Conservation (phyloP, 2,329 filamentous ascomycete genomes). For the Diplodia sapinea region DNA sequence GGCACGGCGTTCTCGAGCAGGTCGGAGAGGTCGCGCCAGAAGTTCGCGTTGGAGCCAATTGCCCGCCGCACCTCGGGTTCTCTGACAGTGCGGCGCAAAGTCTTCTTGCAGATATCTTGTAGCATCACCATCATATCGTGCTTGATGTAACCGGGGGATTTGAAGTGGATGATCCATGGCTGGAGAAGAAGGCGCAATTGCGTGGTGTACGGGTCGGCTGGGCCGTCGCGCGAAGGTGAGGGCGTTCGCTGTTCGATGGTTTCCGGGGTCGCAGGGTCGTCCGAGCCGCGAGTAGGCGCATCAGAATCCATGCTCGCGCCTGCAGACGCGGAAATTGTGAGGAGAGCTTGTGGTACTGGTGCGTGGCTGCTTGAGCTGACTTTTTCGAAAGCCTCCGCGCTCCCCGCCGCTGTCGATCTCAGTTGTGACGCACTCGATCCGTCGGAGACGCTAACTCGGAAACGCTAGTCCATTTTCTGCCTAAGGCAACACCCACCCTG, state of each 20-base stretch:
- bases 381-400: constrained; percentile 23
- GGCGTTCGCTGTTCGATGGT: constrained; percentile 6
- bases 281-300: background rate
- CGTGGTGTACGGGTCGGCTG: constrained; percentile 46
- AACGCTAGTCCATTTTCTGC: background rate
- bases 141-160: constrained; percentile 64
- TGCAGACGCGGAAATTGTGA: constrained; percentile 12
- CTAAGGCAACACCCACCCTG: background rate
- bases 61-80: constrained; percentile 62
- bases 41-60: constrained; percentile 61
- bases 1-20: constrained; percentile 66
- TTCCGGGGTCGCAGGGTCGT: constrained; percentile 2
- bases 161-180: constrained; percentile 64
- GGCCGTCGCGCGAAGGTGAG: background rate
- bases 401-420: constrained; percentile 5
- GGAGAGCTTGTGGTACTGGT: background rate
- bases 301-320: constrained; percentile 19
- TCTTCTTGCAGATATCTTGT: constrained; percentile 63
- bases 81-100: constrained; percentile 63
- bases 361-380: constrained; percentile 13
- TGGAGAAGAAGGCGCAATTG: constrained; percentile 54
- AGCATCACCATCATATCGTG: constrained; percentile 64
- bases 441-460: background rate
- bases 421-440: constrained; percentile 16
- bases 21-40: constrained; percentile 65